These are phyloP conservation scores for Albifimbria verrucaria DNA, from an alignment of 2,329 filamentous ascomycete genomes.

Conservation along the genomic window DNA sequence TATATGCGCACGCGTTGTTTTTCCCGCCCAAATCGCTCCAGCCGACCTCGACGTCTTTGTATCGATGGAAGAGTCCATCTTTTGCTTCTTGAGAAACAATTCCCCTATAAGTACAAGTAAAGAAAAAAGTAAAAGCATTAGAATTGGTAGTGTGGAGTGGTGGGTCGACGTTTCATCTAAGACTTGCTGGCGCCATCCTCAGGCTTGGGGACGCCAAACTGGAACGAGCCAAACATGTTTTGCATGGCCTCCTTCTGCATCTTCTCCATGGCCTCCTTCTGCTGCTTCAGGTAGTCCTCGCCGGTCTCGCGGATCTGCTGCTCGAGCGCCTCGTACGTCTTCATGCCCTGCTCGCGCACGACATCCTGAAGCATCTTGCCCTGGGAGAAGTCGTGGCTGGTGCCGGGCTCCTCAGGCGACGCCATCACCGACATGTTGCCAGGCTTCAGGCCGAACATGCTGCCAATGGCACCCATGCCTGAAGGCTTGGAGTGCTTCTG, in stretches of 20 bases:
- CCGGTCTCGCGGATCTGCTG: constrained; percentile 90
- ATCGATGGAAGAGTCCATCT: no score
- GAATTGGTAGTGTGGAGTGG: neutral
- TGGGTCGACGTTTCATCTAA: constrained; percentile 5
- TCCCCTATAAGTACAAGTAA: neutral
- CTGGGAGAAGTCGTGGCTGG: constrained; percentile 75
- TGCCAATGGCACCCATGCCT: constrained; percentile 66
- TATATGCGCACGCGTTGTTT: neutral
- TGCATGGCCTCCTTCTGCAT: constrained; percentile 86
- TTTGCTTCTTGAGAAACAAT: neutral
- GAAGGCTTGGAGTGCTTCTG: constrained; percentile 50
- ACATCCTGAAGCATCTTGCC: constrained; percentile 98
- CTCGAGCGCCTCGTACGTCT: constrained; percentile 85
- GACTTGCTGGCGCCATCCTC: constrained; percentile 19
- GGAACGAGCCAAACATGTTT: constrained; percentile 80
- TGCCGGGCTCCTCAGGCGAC: constrained; percentile 60
- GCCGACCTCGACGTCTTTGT: no score
- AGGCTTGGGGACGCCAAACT: constrained; percentile 18
- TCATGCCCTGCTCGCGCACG: constrained; percentile 85
- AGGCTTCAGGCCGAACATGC: constrained; percentile 74
- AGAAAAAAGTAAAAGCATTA: neutral
- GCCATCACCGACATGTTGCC: constrained; percentile 61
- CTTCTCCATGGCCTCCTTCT: constrained; percentile 84
- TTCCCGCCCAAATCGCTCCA: neutral
- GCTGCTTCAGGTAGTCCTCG: constrained; percentile 93